Base-by-base conservation (phyloP, 805 yeast species). In the Monosporozyma yasuniensis region DNA sequence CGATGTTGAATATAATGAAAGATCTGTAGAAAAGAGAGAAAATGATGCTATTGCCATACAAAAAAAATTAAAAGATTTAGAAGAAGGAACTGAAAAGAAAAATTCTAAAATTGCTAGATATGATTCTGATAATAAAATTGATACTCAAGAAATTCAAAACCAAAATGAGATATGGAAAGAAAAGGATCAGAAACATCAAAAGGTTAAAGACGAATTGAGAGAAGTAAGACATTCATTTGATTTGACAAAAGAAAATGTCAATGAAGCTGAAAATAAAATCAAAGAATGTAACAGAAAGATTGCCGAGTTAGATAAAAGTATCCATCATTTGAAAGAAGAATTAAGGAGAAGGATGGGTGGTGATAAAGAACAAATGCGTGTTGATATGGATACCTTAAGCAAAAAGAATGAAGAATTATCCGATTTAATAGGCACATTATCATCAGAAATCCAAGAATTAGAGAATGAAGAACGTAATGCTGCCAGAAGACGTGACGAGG, bases 291-390 rank as follows among this genome's bases (percentile, higher is more conserved):
- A 60, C 49, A 46, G 61, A 45, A 54, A 57, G 50, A 53, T 60
- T 35, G 25, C 47, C 25, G 44, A 46, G 6, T 54, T 63, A 19
- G 54, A 56, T 46, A 57, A 50, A 14, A 51, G 57, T 18, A 54
- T 69, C 23, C 49, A 46, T 4, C 55, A 61, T 18, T 49, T 69
- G 14, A 65, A 68, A 46, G 52, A 58, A 12, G 54, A 55, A 35
- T 42, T 65, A 27, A 51, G 56, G 18, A 49, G 50, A n/a, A 69
- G 67, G 43, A 51, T 64, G 46, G 63, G 63, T 19, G 70, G 64
- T 19, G 62, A 64, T 43, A 61, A 58, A 48, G 63, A 59, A 28
- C 58, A 61, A 28, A 59, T 62, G 63, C 52, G 52, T 37, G 35
- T 51, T 21, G 60, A 60, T 27, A 45, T 55, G 34, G 34, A 23